Evolutionary conservation across 805 yeast genomes (phyloP), one percentile per base, ranked within the genome.

Genomic region (Zygosaccharomyces bisporus): DNA sequence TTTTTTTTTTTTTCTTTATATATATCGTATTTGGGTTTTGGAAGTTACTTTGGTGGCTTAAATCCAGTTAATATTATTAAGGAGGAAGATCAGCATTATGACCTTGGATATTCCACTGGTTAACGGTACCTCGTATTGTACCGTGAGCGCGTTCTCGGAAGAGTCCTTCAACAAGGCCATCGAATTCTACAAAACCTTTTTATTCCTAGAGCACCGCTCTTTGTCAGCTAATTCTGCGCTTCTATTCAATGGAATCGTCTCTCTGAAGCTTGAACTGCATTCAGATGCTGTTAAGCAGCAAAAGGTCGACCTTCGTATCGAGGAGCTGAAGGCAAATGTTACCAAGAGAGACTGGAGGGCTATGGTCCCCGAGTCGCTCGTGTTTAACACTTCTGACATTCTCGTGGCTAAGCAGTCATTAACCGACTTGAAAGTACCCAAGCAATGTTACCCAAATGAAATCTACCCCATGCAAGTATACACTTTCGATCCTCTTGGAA

Each of bases 401-500:
- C 58, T 54, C 21, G 39, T 38, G 5, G 50, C 60, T n/a, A 52
- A 53, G 30, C 50, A 53, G 31, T 54, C 54, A 35, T 43, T 66
- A 38, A 50, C 53, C 19, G 46, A 45, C 39, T 51, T 54, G n/a
- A 51, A 53, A 3, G 54, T 66, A 0, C 65, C 71, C 4, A 70
- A 68, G 45, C 88, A 81, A 59, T 71, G 77, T 25, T 69, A 74
- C 53, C 95, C 96, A 2, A 79, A 80, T 46, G 85, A 79, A 34
- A 68, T 82, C 45, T 78, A 76, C 45, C 95, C 96, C 2, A 73
- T 74, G 49, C 95, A 86, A 61, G 70, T 83, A 6, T 86, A 81
- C 61, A 74, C 79, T 7, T 58, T 83, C 21, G 96, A 89, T 63
- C 96, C 96, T 2, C 68, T 88, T 52, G 95, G 95, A 13, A 76